Conservation (phyloP, 495 filamentous ascomycete genomes). For the Aspergillus egyptiacus region DNA sequence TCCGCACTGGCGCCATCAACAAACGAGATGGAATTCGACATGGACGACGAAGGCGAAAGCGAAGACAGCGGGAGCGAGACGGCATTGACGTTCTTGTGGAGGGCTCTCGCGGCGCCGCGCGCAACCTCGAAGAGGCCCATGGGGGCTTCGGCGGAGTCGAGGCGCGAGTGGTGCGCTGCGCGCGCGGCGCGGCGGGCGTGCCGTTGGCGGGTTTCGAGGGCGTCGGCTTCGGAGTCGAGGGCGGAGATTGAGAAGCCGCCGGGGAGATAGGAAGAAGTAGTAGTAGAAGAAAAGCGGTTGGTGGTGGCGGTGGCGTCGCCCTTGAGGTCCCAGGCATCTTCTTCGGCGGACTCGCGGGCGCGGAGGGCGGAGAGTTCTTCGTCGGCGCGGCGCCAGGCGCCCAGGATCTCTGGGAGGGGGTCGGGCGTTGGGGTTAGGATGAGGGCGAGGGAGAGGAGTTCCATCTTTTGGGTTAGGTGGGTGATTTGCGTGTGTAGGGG, state of each 20-base stretch:
- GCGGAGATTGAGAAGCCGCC: slow-evolving; percentile 61
- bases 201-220: slow-evolving; percentile 38
- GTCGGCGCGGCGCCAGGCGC: slow-evolving; percentile 79
- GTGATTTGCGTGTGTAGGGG: slow-evolving; percentile 34
- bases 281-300: no score
- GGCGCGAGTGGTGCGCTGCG: slow-evolving; percentile 33
- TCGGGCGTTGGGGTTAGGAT: slow-evolving; percentile 66
- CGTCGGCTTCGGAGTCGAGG: slow-evolving; percentile 40
- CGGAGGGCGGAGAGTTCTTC: slow-evolving; percentile 69
- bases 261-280: slow-evolving; percentile 54
- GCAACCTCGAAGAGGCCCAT: slow-evolving; percentile 94
- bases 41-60: not conserved
- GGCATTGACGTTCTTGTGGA: slow-evolving; percentile 49
- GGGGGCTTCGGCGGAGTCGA: slow-evolving; percentile 65
- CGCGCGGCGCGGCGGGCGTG: slow-evolving; percentile 34
- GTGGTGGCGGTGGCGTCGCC: slow-evolving; percentile 47
- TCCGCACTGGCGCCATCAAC: not conserved
- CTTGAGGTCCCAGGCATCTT: slow-evolving; percentile 63
- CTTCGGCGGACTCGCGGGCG: slow-evolving; percentile 65
- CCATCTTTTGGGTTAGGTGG: slow-evolving; percentile 66
- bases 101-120: slow-evolving; percentile 70
- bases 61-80: slow-evolving; percentile 43
- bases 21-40: slow-evolving; percentile 2
- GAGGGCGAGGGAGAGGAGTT: slow-evolving; percentile 80
- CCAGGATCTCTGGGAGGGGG: slow-evolving; percentile 77